Base-by-base conservation (phyloP, 192 early-diverging fungal species). In the Coemansia sp. region DNA sequence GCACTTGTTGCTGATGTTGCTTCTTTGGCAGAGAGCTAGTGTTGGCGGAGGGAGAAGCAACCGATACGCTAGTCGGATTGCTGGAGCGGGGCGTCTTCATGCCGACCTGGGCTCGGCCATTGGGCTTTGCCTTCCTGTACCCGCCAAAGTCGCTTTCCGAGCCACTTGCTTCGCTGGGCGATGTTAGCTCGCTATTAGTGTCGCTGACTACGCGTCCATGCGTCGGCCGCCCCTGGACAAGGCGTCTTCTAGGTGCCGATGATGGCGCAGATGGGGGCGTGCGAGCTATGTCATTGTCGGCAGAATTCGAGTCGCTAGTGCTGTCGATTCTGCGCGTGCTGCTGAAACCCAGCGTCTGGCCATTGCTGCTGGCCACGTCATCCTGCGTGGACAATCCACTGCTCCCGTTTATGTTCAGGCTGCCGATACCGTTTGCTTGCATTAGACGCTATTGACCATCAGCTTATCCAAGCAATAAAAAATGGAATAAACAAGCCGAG, bases 191-290 rank as follows among this genome's bases (percentile, higher is more conserved):
- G 70, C 79, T 82, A 60, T 76, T 73, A 34, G 79, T 76, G 35
- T 82, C 79, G 73, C 79, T 82, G 42, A 82, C 71, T 3, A 74
- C 74, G 63, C 79, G 73, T 9, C 51, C 70, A 23, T 82, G 79
- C 14, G 67, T 56, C 16, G 79, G 73, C 1, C 73, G 66, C 28
- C 73, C 73, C 51, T 63, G 79, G 35, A 68, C 72, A 7, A 68
- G 72, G n/a, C 57, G 66, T 38, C 66, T 45, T 14, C 62, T 56
- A 4, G 60, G 59, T 68, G 59, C 46, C 9, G 48, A 45, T 20
- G 43, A 16, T 5, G 14, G 40, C 51, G 59, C 8, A 6, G 61
- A 56, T 28, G 67, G 40, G 4, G 64, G 56, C 56, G 56, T 58
- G 56, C 20, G 56, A 23, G 39, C 43, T 31, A 43, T 28, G 37